phyloP scores from a whole-genome alignment of 768 basidiomycete species.

The Flagelloscypha sp. region DNA sequence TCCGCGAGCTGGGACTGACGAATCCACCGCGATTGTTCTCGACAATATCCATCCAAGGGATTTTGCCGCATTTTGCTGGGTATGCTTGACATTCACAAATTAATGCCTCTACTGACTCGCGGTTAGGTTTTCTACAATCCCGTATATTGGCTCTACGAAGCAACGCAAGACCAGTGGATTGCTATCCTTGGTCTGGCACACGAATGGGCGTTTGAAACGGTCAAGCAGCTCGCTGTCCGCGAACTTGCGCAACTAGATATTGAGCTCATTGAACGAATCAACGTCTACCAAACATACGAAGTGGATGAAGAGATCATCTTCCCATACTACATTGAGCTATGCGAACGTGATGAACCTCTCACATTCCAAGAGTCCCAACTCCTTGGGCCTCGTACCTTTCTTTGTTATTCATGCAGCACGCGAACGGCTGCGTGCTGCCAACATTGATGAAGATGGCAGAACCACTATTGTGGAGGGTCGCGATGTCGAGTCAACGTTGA shows the following conservation, averaged over 20 bases:
- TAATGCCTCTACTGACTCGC: slow-evolving; percentile 1
- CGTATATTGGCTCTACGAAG: slow-evolving; percentile 50
- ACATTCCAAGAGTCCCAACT: slow-evolving; percentile 34
- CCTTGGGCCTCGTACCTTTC: slow-evolving; percentile 36
- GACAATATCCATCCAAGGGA: slow-evolving; percentile 26
- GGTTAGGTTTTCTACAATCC: slow-evolving; percentile 27
- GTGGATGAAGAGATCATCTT: slow-evolving; percentile 31
- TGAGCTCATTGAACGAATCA: slow-evolving; percentile 43
- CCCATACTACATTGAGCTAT: slow-evolving; percentile 34
- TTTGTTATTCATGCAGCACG: slow-evolving; percentile 29
- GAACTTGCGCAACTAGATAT: slow-evolving; percentile 26
- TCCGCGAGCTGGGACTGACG: slow-evolving; percentile 26
- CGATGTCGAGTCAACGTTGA: too few relatives aligned
- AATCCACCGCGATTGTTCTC: slow-evolving; percentile 33
- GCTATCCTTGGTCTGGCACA: slow-evolving; percentile 45
- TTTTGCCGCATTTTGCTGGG: slow-evolving; percentile 43
- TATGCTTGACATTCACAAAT: slow-evolving; percentile 27
- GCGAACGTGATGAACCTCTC: slow-evolving; percentile 30
- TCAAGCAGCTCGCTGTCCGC: slow-evolving; percentile 37
- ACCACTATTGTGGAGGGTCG: too few relatives aligned
- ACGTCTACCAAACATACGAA: slow-evolving; percentile 32
- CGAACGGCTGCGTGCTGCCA: slow-evolving; percentile 21
- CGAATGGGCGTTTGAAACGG: slow-evolving; percentile 46
- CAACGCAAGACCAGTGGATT: slow-evolving; percentile 43
- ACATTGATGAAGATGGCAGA: too few relatives aligned